Evolutionary conservation across 116 monocot genomes (phyloP).

Genomic region (Zostera marina): DNA sequence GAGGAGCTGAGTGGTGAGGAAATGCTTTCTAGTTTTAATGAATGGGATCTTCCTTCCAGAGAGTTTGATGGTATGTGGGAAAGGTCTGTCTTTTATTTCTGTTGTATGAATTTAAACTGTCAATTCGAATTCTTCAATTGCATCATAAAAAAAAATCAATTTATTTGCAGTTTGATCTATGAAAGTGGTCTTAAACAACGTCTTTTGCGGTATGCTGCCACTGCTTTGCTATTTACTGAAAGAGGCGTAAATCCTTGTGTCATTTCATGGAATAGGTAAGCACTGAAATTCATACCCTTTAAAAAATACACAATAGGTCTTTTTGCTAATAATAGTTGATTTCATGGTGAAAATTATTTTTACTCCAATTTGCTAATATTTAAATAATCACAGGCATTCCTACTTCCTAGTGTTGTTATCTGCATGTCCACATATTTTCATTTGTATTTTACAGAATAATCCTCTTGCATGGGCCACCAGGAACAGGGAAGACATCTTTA

Average conservation of each 20-base stretch:
- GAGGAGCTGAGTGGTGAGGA: constrained; percentile 83
- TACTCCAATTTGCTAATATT: no score
- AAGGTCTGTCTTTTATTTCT: constrained; percentile 30
- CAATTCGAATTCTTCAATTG: not conserved
- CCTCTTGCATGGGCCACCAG: constrained; percentile 96
- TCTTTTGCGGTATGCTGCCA: constrained; percentile 90
- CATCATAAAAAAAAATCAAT: constrained; percentile 1
- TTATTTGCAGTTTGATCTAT: constrained; percentile 71
- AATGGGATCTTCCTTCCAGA: constrained; percentile 75
- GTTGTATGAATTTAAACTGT: not conserved
- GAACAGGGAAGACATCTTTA: constrained; percentile 94
- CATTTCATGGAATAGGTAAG: constrained; percentile 98
- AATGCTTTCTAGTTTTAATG: constrained; percentile 83
- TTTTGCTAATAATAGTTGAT: no score
- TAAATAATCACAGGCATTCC: no score
- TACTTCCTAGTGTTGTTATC: no score
- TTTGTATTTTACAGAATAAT: constrained; percentile 48
- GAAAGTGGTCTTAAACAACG: constrained; percentile 87
- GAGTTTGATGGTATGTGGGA: constrained; percentile 99
- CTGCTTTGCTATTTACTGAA: constrained; percentile 90
- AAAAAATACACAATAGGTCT: no score
- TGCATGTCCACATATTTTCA: no score
- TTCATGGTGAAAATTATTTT: no score
- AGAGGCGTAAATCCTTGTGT: constrained; percentile 80
- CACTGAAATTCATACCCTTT: not conserved